Evolutionary conservation across 2,329 filamentous ascomycete species (phyloP).

Genomic region (Monosporascus sp.): DNA sequence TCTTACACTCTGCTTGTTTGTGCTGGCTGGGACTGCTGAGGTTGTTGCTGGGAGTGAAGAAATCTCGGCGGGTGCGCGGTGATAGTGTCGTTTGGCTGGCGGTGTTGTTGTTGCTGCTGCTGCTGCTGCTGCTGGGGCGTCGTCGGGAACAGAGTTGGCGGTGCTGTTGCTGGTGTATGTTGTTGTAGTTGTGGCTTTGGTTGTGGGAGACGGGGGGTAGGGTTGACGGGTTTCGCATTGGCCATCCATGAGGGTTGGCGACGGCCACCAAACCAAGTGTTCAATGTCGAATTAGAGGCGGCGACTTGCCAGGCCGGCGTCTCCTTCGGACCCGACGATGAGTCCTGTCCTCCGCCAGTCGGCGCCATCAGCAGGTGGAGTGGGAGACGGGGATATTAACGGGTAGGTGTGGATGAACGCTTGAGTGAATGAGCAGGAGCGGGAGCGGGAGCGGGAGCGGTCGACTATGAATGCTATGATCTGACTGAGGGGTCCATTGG

Average conservation of each 20-base stretch:
- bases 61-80: neutral
- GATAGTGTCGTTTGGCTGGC: neutral
- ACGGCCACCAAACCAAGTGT: conserved; percentile 32
- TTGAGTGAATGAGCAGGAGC: neutral
- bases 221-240: conserved; percentile 23
- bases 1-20: conserved; percentile 1
- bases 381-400: neutral
- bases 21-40: neutral
- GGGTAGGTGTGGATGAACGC: neutral
- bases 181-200: conserved; percentile 7
- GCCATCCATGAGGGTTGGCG: conserved; percentile 30
- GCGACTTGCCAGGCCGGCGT: conserved; percentile 25
- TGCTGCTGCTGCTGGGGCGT: neutral
- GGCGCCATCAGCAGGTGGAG: conserved; percentile 16
- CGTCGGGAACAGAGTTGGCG: conserved; percentile 2
- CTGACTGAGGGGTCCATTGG: neutral
- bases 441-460: neutral
- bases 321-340: conserved; percentile 4
- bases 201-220: conserved; percentile 21
- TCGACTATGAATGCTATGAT: neutral
- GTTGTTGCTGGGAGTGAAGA: neutral
- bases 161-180: conserved; percentile 4
- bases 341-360: conserved; percentile 12
- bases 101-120: neutral
- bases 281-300: conserved; percentile 36